phyloP scores from a whole-genome alignment of 2,329 filamentous ascomycete species.

The Verruconis gallopava region DNA sequence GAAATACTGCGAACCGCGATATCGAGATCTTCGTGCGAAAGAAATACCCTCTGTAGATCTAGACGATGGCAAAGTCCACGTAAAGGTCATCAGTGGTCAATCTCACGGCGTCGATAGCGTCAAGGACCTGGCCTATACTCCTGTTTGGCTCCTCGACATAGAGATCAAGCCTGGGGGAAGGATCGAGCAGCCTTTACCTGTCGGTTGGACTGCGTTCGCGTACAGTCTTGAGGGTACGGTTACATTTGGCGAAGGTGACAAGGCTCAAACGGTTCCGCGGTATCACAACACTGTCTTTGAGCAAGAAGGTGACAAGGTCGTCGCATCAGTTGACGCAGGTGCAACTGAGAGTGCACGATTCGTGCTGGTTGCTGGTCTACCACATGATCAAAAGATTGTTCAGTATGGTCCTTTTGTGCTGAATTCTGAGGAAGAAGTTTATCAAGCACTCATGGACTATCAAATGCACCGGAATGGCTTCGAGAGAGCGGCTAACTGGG shows the following conservation, averaged over 20 bases:
- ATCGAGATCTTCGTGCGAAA: constrained; percentile 64
- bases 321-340: constrained; percentile 53
- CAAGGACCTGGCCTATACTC: constrained; percentile 86
- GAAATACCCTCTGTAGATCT: constrained; percentile 68
- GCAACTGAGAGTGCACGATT: constrained; percentile 51
- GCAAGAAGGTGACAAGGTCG: constrained; percentile 60
- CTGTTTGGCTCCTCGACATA: constrained; percentile 90
- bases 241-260: constrained; percentile 39
- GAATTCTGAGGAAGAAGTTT: constrained; percentile 56
- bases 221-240: constrained; percentile 70
- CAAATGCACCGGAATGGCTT: constrained; percentile 64
- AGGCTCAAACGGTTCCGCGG: constrained; percentile 44
- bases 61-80: constrained; percentile 58
- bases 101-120: constrained; percentile 75
- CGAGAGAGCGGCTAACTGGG: constrained; percentile 65
- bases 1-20: constrained; percentile 82
- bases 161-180: constrained; percentile 66
- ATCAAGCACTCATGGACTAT: constrained; percentile 65
- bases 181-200: constrained; percentile 61
- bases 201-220: constrained; percentile 79
- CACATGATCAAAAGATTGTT: constrained; percentile 66
- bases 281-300: constrained; percentile 89
- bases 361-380: constrained; percentile 65
- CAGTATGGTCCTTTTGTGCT: constrained; percentile 83
- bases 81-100: constrained; percentile 86